A percentile compares a stretch with the other conserved stretches of the same genome.
These are phyloP conservation scores for Cystobasidium tubakii DNA, from an alignment of 768 basidiomycete genomes.

Conservation along the genomic window DNA sequence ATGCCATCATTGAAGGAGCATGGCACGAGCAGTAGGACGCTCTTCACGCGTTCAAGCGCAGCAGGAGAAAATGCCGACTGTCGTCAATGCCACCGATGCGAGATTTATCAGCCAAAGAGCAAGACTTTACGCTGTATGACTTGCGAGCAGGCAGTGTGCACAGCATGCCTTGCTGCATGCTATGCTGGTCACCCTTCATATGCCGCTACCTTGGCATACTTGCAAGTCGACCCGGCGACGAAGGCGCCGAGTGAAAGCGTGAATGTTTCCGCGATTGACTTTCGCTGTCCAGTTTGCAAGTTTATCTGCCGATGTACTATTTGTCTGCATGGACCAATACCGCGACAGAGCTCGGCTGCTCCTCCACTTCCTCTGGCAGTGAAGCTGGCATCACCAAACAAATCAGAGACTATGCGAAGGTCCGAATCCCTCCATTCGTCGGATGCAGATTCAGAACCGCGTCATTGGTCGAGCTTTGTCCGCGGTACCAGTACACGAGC, in stretches of 20 bases:
- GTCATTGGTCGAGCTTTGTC: background rate
- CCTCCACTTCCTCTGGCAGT: background rate
- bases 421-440: background rate
- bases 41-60: conserved; percentile 5
- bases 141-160: conserved; percentile 9
- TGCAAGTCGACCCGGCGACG: background rate
- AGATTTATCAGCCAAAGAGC: conserved; percentile 2
- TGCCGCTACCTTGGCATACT: background rate
- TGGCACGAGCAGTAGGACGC: background rate
- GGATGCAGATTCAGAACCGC: conserved; percentile 5
- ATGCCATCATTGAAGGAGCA: background rate
- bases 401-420: background rate
- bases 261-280: conserved; percentile 14
- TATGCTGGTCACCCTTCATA: conserved; percentile 7
- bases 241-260: background rate
- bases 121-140: conserved; percentile 16
- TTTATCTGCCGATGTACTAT: conserved; percentile 9
- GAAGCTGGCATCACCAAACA: background rate
- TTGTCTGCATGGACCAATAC: conserved; percentile 23
- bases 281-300: conserved; percentile 34
- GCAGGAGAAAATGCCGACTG: background rate
- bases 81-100: conserved; percentile 21
- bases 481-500: conserved; percentile 4
- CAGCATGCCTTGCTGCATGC: background rate
- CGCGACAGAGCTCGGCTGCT: background rate